phyloP scores from a whole-genome alignment of 129 eudicot species.

The Centrapalus pauciflorus region DNA sequence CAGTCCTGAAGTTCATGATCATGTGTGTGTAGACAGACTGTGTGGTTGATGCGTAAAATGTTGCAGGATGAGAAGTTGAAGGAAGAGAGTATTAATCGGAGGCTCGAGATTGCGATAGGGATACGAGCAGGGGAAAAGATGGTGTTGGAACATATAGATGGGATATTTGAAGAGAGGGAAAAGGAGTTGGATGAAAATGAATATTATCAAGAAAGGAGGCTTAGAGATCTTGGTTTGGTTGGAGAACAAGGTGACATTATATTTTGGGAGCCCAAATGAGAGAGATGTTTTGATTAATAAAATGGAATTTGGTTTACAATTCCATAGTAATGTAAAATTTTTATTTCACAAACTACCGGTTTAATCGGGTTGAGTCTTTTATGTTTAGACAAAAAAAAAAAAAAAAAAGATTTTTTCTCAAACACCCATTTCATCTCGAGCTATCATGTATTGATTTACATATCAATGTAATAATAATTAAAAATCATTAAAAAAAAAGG shows the following conservation, averaged over 20 bases:
- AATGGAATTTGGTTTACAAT: neutral
- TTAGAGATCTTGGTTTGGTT: conserved; percentile 85
- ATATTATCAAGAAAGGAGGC: conserved; percentile 97
- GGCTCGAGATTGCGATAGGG: conserved; percentile 64
- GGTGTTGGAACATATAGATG: conserved; percentile 80
- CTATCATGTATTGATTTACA: too few relatives aligned
- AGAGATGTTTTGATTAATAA: conserved; percentile 13
- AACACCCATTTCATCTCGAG: too few relatives aligned
- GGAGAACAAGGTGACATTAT: conserved; percentile 94
- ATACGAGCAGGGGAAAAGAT: conserved; percentile 79
- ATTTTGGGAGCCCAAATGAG: conserved; percentile 81
- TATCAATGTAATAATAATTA: too few relatives aligned
- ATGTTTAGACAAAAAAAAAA: neutral
- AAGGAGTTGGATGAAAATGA: conserved; percentile 58
- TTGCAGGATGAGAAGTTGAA: conserved; percentile 85
- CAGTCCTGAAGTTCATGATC: neutral
- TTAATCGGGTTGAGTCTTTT: too few relatives aligned
- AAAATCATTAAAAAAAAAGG: too few relatives aligned
- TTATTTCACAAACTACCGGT: conserved; percentile 3
- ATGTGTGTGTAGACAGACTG: too few relatives aligned
- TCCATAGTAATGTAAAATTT: conserved; percentile 8
- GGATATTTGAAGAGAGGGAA: conserved; percentile 62
- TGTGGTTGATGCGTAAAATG: too few relatives aligned
- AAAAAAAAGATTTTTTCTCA: too few relatives aligned
- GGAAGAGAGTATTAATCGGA: conserved; percentile 42